These are phyloP conservation scores for Thielaviopsis populi DNA, from an alignment of 2,329 filamentous ascomycete species.

Conservation along the genomic window DNA sequence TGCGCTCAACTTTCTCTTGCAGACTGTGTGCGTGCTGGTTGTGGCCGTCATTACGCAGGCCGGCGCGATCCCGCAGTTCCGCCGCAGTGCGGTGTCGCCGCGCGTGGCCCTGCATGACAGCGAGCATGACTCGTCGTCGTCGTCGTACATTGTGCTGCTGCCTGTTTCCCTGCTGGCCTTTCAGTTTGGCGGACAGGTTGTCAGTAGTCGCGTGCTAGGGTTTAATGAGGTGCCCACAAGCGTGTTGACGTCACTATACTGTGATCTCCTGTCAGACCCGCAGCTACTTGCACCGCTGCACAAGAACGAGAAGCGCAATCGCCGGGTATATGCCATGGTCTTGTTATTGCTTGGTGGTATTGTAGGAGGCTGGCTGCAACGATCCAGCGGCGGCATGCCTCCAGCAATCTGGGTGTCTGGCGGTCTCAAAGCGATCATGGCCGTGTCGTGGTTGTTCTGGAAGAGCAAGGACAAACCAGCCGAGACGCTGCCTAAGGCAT, in stretches of 20 bases:
- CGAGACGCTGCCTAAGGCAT: not conserved
- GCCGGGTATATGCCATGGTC: constrained; percentile 31
- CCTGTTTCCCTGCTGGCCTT: constrained; percentile 36
- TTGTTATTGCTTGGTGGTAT: constrained; percentile 34
- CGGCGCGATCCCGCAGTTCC: constrained; percentile 29
- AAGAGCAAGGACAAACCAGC: constrained; percentile 17
- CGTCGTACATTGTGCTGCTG: constrained; percentile 29
- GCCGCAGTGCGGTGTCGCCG: constrained; percentile 12
- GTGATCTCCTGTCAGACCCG: constrained; percentile 37
- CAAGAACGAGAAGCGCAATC: constrained; percentile 36
- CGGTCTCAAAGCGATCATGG: constrained; percentile 30
- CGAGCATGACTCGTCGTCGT: constrained; percentile 20
- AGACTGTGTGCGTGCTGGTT: constrained; percentile 35
- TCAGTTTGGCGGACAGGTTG: constrained; percentile 39
- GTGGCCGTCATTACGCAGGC: constrained; percentile 38
- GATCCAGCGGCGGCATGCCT: constrained; percentile 27
- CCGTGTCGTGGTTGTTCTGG: constrained; percentile 26
- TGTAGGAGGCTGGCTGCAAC: constrained; percentile 33
- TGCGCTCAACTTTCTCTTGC: constrained; percentile 35
- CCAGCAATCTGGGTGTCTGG: constrained; percentile 32
- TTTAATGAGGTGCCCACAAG: constrained; percentile 40
- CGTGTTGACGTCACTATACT: constrained; percentile 40
- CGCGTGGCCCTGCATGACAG: constrained; percentile 1
- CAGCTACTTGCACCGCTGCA: constrained; percentile 27
- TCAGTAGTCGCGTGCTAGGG: constrained; percentile 33